These are phyloP conservation scores for Emmonsia crescens DNA, from an alignment of 2,329 filamentous ascomycete species.

Conservation along the genomic window DNA sequence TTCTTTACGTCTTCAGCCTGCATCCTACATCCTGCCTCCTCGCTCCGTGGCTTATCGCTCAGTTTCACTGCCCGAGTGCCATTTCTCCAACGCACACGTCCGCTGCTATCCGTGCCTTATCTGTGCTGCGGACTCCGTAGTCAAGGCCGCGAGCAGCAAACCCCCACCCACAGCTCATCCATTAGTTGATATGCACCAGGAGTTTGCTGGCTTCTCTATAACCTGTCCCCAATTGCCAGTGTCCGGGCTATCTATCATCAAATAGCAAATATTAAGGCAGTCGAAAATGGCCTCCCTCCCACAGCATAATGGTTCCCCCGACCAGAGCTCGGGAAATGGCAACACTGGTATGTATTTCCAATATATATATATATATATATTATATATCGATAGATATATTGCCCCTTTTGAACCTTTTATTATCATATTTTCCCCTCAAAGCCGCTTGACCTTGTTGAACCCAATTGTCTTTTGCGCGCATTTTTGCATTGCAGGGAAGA, in stretches of 20 bases:
- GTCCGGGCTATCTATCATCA: neutral
- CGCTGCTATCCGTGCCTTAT: neutral
- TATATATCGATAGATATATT: no score
- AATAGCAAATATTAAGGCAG: neutral
- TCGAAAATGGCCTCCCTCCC: neutral
- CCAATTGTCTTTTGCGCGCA: neutral
- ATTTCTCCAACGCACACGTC: neutral
- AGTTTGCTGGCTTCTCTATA: neutral
- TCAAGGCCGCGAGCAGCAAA: neutral
- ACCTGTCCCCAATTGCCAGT: neutral
- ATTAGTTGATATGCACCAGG: neutral
- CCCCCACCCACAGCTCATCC: neutral
- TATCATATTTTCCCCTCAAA: neutral
- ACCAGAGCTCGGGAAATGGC: neutral
- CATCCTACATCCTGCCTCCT: neutral
- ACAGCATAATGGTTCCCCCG: neutral
- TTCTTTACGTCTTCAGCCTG: neutral
- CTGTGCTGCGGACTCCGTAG: no score
- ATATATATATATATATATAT: neutral
- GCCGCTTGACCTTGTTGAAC: neutral
- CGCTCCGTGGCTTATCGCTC: neutral
- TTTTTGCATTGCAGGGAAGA: neutral
- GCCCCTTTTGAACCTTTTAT: neutral
- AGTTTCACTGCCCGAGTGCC: neutral
- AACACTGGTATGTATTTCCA: neutral